Conservation (phyloP, 139 green algal species). For the Chlorella sp. region DNA sequence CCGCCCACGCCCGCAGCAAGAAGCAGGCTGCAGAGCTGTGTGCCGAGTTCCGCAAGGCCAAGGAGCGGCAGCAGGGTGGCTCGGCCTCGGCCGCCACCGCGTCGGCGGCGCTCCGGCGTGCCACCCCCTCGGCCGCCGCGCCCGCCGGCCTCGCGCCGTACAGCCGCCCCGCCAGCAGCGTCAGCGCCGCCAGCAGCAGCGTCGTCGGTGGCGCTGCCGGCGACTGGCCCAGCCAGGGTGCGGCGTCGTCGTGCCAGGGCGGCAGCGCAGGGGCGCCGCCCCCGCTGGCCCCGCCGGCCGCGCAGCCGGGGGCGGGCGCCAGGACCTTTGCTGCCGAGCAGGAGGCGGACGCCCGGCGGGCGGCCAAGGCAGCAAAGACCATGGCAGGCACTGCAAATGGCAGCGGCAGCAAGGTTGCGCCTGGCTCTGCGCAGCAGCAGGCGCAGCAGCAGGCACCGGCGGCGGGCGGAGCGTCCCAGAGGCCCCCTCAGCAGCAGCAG, state of each 20-base stretch:
- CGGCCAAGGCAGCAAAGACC: neutral
- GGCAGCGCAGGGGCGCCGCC: neutral
- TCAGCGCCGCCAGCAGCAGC: neutral
- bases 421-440: neutral
- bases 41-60: slow-evolving; percentile 8
- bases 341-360: neutral
- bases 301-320: neutral
- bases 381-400: neutral
- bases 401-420: neutral
- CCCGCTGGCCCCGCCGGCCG: neutral
- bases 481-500: neutral
- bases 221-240: neutral
- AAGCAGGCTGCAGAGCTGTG: slow-evolving; percentile 30
- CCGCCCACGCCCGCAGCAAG: neutral
- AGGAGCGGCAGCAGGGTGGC: neutral
- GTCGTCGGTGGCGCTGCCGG: neutral
- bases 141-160: too few relatives aligned
- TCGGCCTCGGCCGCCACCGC: neutral
- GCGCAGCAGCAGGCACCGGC: neutral
- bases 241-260: neutral
- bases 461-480: neutral
- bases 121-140: too few relatives aligned
- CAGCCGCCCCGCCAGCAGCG: too few relatives aligned
- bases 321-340: slow-evolving; percentile 21
- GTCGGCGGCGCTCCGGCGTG: too few relatives aligned